These are phyloP conservation scores for Crithidia brevicula DNA, from an alignment of 208 protist species.

Conservation along the genomic window DNA sequence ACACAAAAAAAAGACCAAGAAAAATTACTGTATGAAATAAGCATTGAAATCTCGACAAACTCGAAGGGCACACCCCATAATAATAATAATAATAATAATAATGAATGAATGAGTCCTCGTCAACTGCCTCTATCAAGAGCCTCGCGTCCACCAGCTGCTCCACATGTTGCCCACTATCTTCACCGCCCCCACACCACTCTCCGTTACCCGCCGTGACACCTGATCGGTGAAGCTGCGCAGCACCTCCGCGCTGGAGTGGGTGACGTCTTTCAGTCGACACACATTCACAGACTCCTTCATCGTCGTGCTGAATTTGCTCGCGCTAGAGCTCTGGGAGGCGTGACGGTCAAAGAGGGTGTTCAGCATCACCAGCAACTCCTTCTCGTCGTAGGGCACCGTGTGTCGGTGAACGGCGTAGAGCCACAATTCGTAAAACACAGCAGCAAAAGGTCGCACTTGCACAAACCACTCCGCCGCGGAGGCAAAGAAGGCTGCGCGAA, in stretches of 20 bases:
- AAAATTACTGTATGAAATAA: background rate
- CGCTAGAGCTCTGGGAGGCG: conserved; percentile 35
- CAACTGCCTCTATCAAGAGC: background rate
- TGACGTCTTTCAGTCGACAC: conserved; percentile 63
- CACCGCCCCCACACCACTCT: conserved; percentile 30
- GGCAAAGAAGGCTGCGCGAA: conserved; percentile 55
- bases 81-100: background rate
- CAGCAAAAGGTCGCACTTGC: conserved; percentile 56
- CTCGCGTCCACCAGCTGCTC: conserved; percentile 28
- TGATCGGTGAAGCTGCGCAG: conserved; percentile 41
- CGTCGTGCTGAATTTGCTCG: conserved; percentile 43
- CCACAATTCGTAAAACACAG: conserved; percentile 65
- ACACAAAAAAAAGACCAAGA: background rate
- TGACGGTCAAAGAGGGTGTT: conserved; percentile 60
- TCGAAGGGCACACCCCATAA: background rate
- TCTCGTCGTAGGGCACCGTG: conserved; percentile 36
- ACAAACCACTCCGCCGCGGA: conserved; percentile 78
- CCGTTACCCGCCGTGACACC: conserved; percentile 34
- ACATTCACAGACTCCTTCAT: conserved; percentile 59
- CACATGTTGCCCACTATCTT: conserved; percentile 36
- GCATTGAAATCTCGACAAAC: background rate
- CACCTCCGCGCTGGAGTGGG: conserved; percentile 44
- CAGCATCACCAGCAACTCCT: conserved; percentile 38
- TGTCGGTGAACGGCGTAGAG: conserved; percentile 60
- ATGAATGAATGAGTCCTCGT: background rate